phyloP scores from a whole-genome alignment of 352 stramenopile species.

The Pseudoperonospora humuli region DNA sequence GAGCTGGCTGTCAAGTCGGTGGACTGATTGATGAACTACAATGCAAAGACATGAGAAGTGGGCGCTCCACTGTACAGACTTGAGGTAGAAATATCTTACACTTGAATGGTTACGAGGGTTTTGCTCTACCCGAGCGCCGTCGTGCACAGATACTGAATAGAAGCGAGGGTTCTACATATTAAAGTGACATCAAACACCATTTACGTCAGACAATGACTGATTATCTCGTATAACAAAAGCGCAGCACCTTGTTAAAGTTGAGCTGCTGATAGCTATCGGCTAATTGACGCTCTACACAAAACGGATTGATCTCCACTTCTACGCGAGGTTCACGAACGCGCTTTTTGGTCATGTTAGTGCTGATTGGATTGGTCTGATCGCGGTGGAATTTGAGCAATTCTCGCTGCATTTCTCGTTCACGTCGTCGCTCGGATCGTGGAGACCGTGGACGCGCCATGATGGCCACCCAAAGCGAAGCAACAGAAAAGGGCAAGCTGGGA shows the following conservation, averaged over 20 bases:
- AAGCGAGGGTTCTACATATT: conserved; percentile 60
- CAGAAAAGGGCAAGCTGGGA: not conserved
- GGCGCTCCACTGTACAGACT: too few species aligned
- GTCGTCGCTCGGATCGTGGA: conserved; percentile 18
- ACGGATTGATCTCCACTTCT: conserved; percentile 59
- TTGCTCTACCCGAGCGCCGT: conserved; percentile 32
- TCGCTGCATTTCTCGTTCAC: conserved; percentile 60
- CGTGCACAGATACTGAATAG: conserved; percentile 48
- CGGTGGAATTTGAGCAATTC: conserved; percentile 66
- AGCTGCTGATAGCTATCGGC: conserved; percentile 63
- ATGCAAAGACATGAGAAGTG: too few species aligned
- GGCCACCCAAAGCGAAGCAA: conserved; percentile 2
- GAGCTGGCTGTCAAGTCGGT: conserved; percentile 65
- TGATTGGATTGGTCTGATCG: conserved; percentile 36
- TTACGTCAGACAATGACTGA: too few species aligned
- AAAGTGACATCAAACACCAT: conserved; percentile 9
- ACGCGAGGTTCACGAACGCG: conserved; percentile 47
- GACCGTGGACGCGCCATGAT: conserved; percentile 13
- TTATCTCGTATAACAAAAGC: not conserved
- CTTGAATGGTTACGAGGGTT: conserved; percentile 75
- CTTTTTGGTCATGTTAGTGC: conserved; percentile 56
- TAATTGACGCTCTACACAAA: conserved; percentile 63
- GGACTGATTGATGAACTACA: conserved; percentile 67
- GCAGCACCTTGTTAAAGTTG: conserved; percentile 72
- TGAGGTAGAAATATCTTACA: too few species aligned